Conservation (phyloP, 129 eudicot species). For the Flaveria brownii region DNA sequence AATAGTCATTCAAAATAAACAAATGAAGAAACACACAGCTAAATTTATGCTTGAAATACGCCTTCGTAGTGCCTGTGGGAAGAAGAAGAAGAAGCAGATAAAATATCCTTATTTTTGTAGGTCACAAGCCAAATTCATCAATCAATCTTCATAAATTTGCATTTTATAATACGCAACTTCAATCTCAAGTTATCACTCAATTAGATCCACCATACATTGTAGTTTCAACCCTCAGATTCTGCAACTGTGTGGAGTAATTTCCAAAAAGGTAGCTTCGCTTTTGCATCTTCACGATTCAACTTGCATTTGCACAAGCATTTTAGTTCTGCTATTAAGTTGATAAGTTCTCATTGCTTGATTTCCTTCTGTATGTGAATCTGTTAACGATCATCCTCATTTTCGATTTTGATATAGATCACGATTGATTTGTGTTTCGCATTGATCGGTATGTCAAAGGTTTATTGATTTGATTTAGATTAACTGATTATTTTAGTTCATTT, state of each 20-base stretch:
- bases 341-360: conserved; percentile 12
- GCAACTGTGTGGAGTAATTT: conserved; percentile 24
- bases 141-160: conserved; percentile 10
- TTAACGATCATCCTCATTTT: neutral
- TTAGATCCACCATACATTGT: neutral
- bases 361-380: conserved; percentile 4
- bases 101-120: neutral
- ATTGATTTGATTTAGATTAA: conserved; percentile 2
- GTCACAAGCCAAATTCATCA: conserved; percentile 29
- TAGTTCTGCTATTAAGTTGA: conserved; percentile 4
- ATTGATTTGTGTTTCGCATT: conserved; percentile 14
- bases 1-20: no score
- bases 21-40: no score
- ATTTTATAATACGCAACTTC: conserved; percentile 30
- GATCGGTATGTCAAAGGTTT: neutral
- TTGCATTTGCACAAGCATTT: neutral
- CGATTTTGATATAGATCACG: conserved; percentile 1
- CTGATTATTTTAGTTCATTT: neutral
- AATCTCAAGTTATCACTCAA: conserved; percentile 22
- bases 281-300: conserved; percentile 25
- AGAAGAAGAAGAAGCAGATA: neutral
- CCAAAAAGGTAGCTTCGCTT: conserved; percentile 18
- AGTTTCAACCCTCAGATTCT: neutral
- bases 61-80: conserved; percentile 18
- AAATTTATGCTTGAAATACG: neutral